Percentiles rank a stretch among this genome's conserved stretches.
These are phyloP conservation scores for Phytophthora hybrid DNA, from an alignment of 352 stramenopile species.

Conservation along the genomic window DNA sequence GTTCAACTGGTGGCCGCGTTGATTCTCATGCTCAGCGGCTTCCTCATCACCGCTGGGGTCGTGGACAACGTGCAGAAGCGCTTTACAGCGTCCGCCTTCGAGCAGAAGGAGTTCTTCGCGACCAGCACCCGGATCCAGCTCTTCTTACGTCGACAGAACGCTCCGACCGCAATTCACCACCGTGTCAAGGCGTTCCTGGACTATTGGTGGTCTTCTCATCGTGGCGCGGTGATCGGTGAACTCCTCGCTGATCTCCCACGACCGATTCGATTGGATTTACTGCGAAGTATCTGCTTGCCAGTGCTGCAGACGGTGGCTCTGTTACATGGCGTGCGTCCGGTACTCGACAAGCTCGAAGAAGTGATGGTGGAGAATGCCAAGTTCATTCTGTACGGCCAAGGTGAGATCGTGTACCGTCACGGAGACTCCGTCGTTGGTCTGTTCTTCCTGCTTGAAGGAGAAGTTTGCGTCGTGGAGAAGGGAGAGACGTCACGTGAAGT, in stretches of 20 bases:
- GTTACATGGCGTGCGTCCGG: conserved; percentile 41
- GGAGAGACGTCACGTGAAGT: conserved; percentile 35
- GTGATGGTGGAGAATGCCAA: conserved; percentile 58
- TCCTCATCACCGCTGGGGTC: conserved; percentile 53
- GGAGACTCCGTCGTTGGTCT: conserved; percentile 63
- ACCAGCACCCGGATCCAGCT: conserved; percentile 61
- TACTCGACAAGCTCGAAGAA: conserved; percentile 47
- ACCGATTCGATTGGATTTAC: conserved; percentile 54
- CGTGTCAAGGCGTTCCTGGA: conserved; percentile 71
- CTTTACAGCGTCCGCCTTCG: conserved; percentile 59
- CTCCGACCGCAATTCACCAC: conserved; percentile 51
- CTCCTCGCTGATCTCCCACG: conserved; percentile 60
- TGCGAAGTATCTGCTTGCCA: conserved; percentile 54
- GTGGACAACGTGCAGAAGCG: conserved; percentile 66
- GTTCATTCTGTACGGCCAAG: conserved; percentile 69
- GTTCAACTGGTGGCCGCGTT: conserved; percentile 47
- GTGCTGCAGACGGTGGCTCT: conserved; percentile 55
- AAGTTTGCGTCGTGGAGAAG: conserved; percentile 51
- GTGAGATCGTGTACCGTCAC: conserved; percentile 62
- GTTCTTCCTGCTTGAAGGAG: conserved; percentile 68
- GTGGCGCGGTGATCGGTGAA: conserved; percentile 56
- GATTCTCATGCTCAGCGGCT: conserved; percentile 56
- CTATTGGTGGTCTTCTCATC: conserved; percentile 75
- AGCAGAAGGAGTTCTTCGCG: conserved; percentile 69
- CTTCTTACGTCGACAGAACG: conserved; percentile 62